Base-by-base conservation (phyloP, 2,329 filamentous ascomycete species). In the Metarhizium anisopliae region DNA sequence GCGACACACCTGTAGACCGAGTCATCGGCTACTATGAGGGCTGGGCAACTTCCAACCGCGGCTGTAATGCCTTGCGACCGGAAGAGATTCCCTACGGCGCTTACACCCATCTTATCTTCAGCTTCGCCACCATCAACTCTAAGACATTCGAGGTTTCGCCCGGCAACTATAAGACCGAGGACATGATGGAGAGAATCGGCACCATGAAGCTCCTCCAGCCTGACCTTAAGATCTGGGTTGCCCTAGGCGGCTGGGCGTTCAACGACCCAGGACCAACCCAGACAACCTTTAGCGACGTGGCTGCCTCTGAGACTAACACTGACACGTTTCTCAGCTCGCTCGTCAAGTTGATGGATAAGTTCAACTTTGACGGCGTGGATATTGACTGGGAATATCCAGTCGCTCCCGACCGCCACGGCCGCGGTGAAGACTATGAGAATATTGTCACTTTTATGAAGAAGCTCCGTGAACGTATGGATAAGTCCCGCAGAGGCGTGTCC, bases 201-300 rank as follows among this genome's bases (percentile, higher is more conserved):
- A n/a, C n/a, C n/a, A n/a, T n/a, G n/a, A n/a, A n/a, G n/a, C n/a
- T n/a, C n/a, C 50, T 52, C n/a, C 58, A 65, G 47, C 59, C 62
- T 0, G 58, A 59, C n/a, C n/a, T n/a, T n/a, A n/a, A 75, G 55
- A 68, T 69, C 0, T 70, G 64, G 60, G 65, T 77, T 16, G 66
- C 70, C 1, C 56, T 77, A 4, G 74, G 74, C 4, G 74, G 75
- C 2, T 76, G 70, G 68, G 61, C 66, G 3, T 72, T 74, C 57
- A 70, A 65, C 52, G 70, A 76, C 50, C 62, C 63, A 0, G 63
- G 63, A 45, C 57, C 63, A 11, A 64, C 61, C 8, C 62, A 62
- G 25, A 63, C 58, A 5, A 60, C 64, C 63, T 59, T 64, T 63
- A 35, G 56, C 49, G 36, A 67, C 43, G 61, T 74, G 60, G 60